Evolutionary conservation across 75 land plant genomes (phyloP).

Genomic region (Gnetum montanum): DNA sequence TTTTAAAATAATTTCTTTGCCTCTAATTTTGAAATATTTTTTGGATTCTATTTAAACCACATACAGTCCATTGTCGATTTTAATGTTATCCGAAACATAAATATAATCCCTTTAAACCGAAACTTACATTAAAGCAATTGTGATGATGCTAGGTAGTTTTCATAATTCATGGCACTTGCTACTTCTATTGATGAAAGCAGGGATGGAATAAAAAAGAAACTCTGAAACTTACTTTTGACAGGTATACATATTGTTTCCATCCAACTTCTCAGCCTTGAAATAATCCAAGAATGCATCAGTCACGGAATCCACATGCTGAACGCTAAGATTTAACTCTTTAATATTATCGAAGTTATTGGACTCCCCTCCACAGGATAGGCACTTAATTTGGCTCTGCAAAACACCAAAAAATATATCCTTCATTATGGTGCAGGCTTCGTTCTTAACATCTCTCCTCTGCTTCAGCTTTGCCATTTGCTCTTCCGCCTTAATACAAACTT

Average conservation of each 20-base stretch:
- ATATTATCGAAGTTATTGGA: conserved; percentile 89
- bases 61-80: no score
- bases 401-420: conserved; percentile 94
- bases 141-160: no score
- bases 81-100: no score
- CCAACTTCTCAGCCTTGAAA: conserved; percentile 82
- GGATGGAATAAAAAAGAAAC: no score
- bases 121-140: no score
- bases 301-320: conserved; percentile 42
- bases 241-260: conserved; percentile 87
- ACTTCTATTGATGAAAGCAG: no score
- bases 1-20: no score
- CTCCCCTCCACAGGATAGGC: conserved; percentile 64
- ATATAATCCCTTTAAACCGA: no score
- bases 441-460: conserved; percentile 8
- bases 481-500: conserved; percentile 55
- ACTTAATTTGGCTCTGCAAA: conserved; percentile 87
- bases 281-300: conserved; percentile 63
- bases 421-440: conserved; percentile 40
- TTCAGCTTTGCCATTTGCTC: conserved; percentile 21
- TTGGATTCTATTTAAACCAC: no score
- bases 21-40: no score
- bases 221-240: conserved; percentile 69
- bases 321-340: conserved; percentile 90
- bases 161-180: no score